phyloP scores from a whole-genome alignment of 257 asterid species.

The Capsicum pubescens region DNA sequence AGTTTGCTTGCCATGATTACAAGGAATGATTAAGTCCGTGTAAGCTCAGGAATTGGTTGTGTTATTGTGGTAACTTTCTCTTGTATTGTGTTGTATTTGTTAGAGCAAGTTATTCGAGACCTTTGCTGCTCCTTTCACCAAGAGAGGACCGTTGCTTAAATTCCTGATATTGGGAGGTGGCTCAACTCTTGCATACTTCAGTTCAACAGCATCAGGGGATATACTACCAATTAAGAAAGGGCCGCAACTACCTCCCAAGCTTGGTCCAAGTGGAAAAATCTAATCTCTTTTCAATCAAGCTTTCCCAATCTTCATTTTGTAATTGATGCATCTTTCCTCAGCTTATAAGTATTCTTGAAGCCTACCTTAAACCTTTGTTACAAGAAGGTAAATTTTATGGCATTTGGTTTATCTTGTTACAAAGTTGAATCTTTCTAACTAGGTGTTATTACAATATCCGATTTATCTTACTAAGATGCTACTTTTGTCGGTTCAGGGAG shows the following conservation, averaged over 20 bases:
- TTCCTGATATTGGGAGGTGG: constrained; percentile 95
- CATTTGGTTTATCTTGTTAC: not conserved
- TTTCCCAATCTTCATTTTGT: constrained; percentile 34
- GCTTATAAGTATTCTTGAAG: constrained; percentile 65
- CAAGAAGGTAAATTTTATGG: constrained; percentile 10
- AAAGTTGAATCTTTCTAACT: constrained; percentile 17
- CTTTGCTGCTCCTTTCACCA: constrained; percentile 97
- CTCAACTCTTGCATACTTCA: constrained; percentile 75
- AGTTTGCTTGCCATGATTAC: not conserved
- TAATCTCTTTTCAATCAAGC: constrained; percentile 36
- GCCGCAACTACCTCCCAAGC: constrained; percentile 94
- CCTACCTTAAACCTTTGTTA: constrained; percentile 39
- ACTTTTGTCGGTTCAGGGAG: not conserved
- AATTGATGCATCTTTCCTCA: constrained; percentile 45
- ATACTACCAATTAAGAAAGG: constrained; percentile 89
- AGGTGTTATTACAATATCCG: not conserved
- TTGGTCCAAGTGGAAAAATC: constrained; percentile 86
- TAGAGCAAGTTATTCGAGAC: constrained; percentile 98
- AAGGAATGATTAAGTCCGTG: not conserved
- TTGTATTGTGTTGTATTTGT: constrained; percentile 10
- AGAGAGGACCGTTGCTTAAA: constrained; percentile 92
- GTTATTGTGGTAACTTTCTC: not conserved
- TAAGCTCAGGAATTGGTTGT: not conserved
- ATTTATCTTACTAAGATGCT: not conserved
- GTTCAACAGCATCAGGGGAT: constrained; percentile 85